A percentile compares a stretch with the other conserved stretches of the same genome.
phyloP scores from a whole-genome alignment of 1,284 basidiomycete genomes.

The Stereum hirsutum region DNA sequence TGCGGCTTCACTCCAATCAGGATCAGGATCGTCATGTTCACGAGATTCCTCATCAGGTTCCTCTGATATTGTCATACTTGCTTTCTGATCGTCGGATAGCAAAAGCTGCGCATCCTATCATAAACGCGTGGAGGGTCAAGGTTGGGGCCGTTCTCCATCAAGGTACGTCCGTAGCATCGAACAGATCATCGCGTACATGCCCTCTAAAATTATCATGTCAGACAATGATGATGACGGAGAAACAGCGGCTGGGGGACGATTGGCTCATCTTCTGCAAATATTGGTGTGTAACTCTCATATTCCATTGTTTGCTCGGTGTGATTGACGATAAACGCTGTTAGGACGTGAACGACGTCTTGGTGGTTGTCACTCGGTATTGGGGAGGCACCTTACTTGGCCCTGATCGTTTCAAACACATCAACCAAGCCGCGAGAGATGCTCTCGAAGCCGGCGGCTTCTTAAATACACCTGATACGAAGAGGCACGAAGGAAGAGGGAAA shows the following conservation, averaged over 20 bases:
- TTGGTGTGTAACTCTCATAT: constrained; percentile 38
- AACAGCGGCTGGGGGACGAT: constrained; percentile 78
- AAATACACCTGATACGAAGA: constrained; percentile 22
- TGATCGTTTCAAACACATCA: constrained; percentile 90
- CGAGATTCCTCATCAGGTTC: constrained; percentile 38
- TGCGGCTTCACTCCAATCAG: too few species aligned
- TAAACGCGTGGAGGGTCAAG: constrained; percentile 82
- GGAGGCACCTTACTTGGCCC: constrained; percentile 79
- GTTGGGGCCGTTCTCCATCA: constrained; percentile 61
- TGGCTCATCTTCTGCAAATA: constrained; percentile 85
- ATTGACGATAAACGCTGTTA: constrained; percentile 16
- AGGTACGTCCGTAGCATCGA: too few species aligned
- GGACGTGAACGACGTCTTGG: constrained; percentile 77
- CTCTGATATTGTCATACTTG: constrained; percentile 62
- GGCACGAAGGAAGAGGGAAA: constrained; percentile 1
- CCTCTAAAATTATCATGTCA: constrained; percentile 20
- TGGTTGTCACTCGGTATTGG: constrained; percentile 77
- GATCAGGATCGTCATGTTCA: not conserved
- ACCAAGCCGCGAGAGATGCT: constrained; percentile 82
- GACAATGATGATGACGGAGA: constrained; percentile 95
- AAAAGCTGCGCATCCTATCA: constrained; percentile 81
- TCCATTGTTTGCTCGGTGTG: not conserved
- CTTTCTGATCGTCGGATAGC: constrained; percentile 67
- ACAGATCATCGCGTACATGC: too few species aligned
- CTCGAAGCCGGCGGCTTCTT: constrained; percentile 78